Conservation (phyloP, 2,329 filamentous ascomycete species). For the Colletotrichum cuscutae region DNA sequence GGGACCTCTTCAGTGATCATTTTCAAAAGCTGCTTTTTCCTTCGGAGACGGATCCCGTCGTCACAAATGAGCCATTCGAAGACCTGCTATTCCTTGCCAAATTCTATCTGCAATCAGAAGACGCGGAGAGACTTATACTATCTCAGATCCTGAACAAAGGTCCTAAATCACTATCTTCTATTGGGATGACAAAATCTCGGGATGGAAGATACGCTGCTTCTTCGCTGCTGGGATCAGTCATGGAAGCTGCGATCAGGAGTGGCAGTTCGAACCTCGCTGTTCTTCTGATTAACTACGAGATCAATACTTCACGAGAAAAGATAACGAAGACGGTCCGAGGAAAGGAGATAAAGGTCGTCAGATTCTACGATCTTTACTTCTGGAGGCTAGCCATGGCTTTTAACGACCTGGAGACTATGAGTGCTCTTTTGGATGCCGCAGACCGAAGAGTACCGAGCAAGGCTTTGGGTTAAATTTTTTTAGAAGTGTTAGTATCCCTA, state of each 20-base stretch:
- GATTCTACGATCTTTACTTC: constrained; percentile 1
- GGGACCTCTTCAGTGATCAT: background rate
- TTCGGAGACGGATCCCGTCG: background rate
- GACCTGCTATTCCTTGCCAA: background rate
- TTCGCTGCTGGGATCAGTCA: constrained; percentile 3
- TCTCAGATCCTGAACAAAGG: background rate
- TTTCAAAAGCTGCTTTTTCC: constrained; percentile 2
- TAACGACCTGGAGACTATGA: background rate
- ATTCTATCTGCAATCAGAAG: background rate
- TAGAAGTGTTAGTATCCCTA: no score
- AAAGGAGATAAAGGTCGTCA: background rate
- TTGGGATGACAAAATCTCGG: background rate
- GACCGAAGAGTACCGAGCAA: background rate
- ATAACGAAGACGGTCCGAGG: background rate
- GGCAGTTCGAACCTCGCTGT: background rate
- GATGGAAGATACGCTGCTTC: background rate
- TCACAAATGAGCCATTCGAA: background rate
- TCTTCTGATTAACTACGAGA: constrained; percentile 8
- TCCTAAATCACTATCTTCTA: background rate
- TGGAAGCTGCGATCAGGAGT: constrained; percentile 11
- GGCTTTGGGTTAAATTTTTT: background rate
- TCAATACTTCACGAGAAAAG: background rate
- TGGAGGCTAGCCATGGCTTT: background rate
- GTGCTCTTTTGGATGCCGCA: background rate
- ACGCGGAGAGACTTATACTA: background rate